Base-by-base conservation (phyloP, 768 basidiomycete species). In the Amanita pallidorosea region DNA sequence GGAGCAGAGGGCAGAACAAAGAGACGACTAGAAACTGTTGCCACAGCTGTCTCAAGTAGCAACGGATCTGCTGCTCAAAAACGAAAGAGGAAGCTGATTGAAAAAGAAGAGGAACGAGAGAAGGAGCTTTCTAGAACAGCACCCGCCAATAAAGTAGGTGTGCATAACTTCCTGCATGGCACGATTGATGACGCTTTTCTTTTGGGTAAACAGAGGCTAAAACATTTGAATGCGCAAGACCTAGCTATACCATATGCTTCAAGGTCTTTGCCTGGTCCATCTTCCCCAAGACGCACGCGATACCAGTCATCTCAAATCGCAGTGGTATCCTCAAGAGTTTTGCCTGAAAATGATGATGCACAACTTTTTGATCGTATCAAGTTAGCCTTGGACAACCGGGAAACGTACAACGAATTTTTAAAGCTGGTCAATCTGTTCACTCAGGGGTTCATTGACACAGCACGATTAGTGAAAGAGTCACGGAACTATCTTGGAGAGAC, bases 381-480 rank as follows among this genome's bases (percentile, higher is more conserved):
- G 58, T 79, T 78, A 13, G 72, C 76, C 1, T 68, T 91, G 40
- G 82, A 85, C 51, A 82, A 76, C 55, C 74, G 83, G 11, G 86
- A 89, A 44, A 79, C 81, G 1, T 90, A 87, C 67, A 90, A 93
- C 63, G 96, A 98, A 66, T 98, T 99, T 67, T 70, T 99, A 54
- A 96, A 93, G 62, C 71, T 98, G 41, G 78, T 97, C 57, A 97
- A 98, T 65, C 75, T 99, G 2, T 99, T 93, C 61, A 88, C 90
- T 2, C 91, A 95, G 61, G 90, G 93, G 54, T 81, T 89, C 60
- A 95, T 99, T 58, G 93, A 97, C 59, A 80, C 83, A 2, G 78
- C 82, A 22, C 80, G 85, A 13, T 76, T 98, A 7, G 76, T 98
- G 44, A 81, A 87, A 56, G 86, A 94, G 58, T 81, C 82, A 31